Base-by-base conservation (phyloP, 805 yeast genomes). In the Saccharomycopsis babjevae region DNA sequence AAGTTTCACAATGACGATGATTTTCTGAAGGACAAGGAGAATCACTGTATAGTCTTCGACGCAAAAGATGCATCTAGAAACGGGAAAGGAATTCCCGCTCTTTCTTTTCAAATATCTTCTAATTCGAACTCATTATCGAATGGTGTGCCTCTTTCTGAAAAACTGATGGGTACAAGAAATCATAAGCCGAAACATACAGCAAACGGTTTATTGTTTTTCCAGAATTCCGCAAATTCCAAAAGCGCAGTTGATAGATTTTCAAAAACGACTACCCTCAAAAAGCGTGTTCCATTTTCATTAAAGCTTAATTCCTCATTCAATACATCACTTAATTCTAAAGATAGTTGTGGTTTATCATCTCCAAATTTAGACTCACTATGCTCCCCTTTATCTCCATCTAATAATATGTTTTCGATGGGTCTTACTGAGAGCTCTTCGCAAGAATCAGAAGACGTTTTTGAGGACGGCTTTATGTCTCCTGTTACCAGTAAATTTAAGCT, bases 391-490 rank as follows among this genome's bases (percentile, higher is more conserved):
- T 46, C 52, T 5, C 52, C 52, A 46, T n/a, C n/a, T 4, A 25
- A 46, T 25, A 15, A 22, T 46, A 28, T 16, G 16, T 22, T 46
- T 25, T 20, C 52, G 15, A 22, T 46, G 4, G 52, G n/a, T 22
- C 6, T 10, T 11, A 4, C 52, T 54, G 39, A n/a, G 18, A 4
- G 20, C 32, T 30, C 11, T 43, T 38, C 50, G 2, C 18, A 36
- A 22, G 16, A 52, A 34, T 7, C 32, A 22, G 52, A 46, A 11
- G 25, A 46, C 5, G 10, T 25, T 25, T 46, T n/a, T 22, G 32
- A 46, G 2, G n/a, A 46, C 18, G 55, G 50, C 8, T 55, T 34
- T 32, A 5, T 38, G 25, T 56, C 59, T 34, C 62, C 62, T 20
- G 59, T 59, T 7, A 56, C 52, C 20, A 39, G 57, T 10, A 59